phyloP scores from a whole-genome alignment of 805 yeast species.

The Komagataella mondaviorum region DNA sequence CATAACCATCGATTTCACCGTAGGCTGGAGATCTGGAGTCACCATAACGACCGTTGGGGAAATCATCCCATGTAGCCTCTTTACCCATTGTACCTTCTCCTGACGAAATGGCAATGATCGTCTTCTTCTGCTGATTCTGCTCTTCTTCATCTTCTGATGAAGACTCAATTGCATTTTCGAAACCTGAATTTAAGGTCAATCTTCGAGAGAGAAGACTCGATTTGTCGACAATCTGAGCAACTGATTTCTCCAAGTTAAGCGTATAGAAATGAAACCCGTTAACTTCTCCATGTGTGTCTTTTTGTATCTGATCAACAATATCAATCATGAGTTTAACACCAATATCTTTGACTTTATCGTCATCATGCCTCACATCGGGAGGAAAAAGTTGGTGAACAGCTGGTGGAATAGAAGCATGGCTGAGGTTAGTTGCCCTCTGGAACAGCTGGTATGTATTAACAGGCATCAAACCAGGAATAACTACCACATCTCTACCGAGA shows the following conservation, averaged over 20 bases:
- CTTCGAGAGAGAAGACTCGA: slow-evolving; percentile 40
- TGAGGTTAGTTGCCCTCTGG: slow-evolving; percentile 75
- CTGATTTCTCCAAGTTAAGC: slow-evolving; percentile 81
- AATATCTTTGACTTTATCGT: slow-evolving; percentile 63
- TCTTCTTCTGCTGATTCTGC: slow-evolving; percentile 28
- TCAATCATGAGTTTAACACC: slow-evolving; percentile 68
- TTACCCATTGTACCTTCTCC: slow-evolving; percentile 79
- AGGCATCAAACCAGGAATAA: slow-evolving; percentile 88
- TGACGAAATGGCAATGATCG: slow-evolving; percentile 62
- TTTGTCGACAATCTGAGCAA: slow-evolving; percentile 67
- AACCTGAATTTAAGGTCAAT: slow-evolving; percentile 19
- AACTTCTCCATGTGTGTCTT: slow-evolving; percentile 40
- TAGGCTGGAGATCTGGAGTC: slow-evolving; percentile 93
- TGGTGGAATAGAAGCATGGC: slow-evolving; percentile 74
- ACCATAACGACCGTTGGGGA: slow-evolving; percentile 92
- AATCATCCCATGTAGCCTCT: slow-evolving; percentile 95
- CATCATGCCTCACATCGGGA: slow-evolving; percentile 49
- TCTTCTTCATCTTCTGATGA: slow-evolving; percentile 2
- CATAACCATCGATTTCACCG: slow-evolving; percentile 97
- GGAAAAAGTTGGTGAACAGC: slow-evolving; percentile 40
- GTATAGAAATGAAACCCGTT: slow-evolving; percentile 89
- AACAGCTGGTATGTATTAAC: slow-evolving; percentile 74
- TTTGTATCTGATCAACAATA: slow-evolving; percentile 43
- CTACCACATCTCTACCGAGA: slow-evolving; percentile 30
- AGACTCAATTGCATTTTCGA: slow-evolving; percentile 21